Base-by-base conservation (phyloP, 805 yeast species). In the Kregervanrija delftensis region DNA sequence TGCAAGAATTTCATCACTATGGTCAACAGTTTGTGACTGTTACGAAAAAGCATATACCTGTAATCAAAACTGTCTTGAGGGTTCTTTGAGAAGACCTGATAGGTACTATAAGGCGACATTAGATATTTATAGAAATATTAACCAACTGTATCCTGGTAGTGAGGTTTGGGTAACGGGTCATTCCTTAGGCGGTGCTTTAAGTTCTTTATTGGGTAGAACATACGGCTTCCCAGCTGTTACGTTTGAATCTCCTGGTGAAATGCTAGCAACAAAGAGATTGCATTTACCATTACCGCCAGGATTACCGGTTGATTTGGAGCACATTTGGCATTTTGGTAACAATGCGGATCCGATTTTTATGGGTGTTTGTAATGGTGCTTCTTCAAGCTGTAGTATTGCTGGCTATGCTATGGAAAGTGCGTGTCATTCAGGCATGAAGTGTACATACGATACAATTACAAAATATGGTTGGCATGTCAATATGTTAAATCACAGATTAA, bases 361-460 rank as follows among this genome's bases (percentile, higher is more conserved):
- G 91, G 99, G 99, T 0, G 90, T 88, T 8, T 93, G 99, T 61
- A 89, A 86, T 57, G 99, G 99, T 9, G 95, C 93, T 1, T 79
- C 91, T 4, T 83, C 95, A 0, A 65, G 90, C 1, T 93, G 99
- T 63, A 81, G 91, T 48, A 72, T 87, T 8, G 96, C 86, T 1
- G 99, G 99, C 0, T 93, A 88, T 63, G 99, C 98, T 10, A 83
- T 93, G 96, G 99, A 93, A 58, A 83, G 96, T 0, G 83, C 82
- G 39, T 93, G 99, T 60, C 99, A 93, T 61, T 76, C 96, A 0
- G 99, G 98, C 0, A 75, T 74, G 60, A 78, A 79, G 43, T 93
- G 98, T 62, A 73, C 83, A 30, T 93, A 91, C 65, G 98, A 93
- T 57, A 90, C 84, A 10, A 96, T 90, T 11, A 73, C 75, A 3